Base-by-base conservation (phyloP, 805 yeast species). In the Sugiyamaella marilandica region DNA sequence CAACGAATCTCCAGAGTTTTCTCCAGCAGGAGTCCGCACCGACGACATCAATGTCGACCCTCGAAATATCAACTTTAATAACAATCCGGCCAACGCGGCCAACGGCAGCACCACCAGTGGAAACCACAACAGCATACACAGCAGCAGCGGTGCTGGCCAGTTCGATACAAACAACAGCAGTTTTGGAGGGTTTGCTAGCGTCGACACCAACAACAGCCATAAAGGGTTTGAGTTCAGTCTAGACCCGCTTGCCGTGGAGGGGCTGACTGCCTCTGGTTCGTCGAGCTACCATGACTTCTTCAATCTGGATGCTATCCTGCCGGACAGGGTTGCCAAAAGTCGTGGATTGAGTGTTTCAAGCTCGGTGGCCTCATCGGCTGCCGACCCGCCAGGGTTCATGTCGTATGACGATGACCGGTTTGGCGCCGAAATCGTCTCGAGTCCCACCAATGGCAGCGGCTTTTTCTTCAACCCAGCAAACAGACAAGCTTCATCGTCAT, bases 221-320 rank as follows among this genome's bases (percentile, higher is more conserved):
- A 55, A 57, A 18, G 65, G 58, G 16, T 68, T 67, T 45, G 63
- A 65, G 43, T 77, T 77, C 55, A 58, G 70, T 46, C 66, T 77
- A 33, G 79, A 76, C 53, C 79, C 80, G 5, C 61, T 76, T 55
- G 79, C 80, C 0, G 70, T 73, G 51, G 82, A 78, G 50, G 80
- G 78, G 3, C 72, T 75, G 21, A 47, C 58, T 13, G 46, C 46
- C 19, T 55, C 58, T 8, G 29, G 44, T 34, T 46, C 53, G 5
- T 54, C 55, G 31, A 33, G 51, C 19, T 53, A 45, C 48, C 50
- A 45, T 18, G 59, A 58, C 41, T 54, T 48, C 36, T 53, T 55
- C 50, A 31, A 43, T 29, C 36, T 41, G 24, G 52, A 48, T 39
- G 16, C 14, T 13, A 19, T 19, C 13, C 16, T 39, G 14, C 43